A percentile compares a stretch with the other conserved stretches of the same genome.
Conservation (phyloP, 768 basidiomycete genomes). For the Russula virescens region DNA sequence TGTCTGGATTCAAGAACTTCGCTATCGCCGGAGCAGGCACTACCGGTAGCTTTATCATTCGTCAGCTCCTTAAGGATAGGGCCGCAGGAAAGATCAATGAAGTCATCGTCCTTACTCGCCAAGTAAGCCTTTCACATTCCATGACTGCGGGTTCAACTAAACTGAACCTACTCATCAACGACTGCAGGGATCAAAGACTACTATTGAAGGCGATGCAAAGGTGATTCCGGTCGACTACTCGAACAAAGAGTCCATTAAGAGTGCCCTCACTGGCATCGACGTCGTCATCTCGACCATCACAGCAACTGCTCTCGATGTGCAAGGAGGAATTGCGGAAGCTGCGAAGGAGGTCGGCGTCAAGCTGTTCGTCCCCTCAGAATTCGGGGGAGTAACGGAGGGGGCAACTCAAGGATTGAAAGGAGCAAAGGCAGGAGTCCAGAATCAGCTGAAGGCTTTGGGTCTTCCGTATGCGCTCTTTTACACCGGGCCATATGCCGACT, state of each 20-base stretch:
- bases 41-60: conserved; percentile 14
- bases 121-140: not conserved
- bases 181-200: conserved; percentile 27
- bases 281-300: conserved; percentile 19
- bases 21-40: conserved; percentile 21
- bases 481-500: conserved; percentile 22
- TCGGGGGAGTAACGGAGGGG: conserved; percentile 14
- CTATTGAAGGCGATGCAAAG: conserved; percentile 6
- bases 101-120: conserved; percentile 21
- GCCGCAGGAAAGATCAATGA: conserved; percentile 11
- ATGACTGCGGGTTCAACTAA: no score
- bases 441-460: conserved; percentile 10
- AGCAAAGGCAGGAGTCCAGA: conserved; percentile 1
- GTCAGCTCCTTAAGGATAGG: conserved; percentile 16
- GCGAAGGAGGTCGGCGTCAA: conserved; percentile 16
- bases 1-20: conserved; percentile 22
- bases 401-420: conserved; percentile 9
- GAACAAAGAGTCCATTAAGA: conserved; percentile 7
- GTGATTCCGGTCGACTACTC: conserved; percentile 17
- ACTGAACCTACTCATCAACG: not conserved
- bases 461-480: conserved; percentile 23
- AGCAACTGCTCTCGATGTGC: not conserved
- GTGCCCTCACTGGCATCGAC: conserved; percentile 8
- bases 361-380: conserved; percentile 20
- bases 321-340: conserved; percentile 6